Evolutionary conservation across 345 rosid species (phyloP).

Genomic region (Sonneratia caseolaris): DNA sequence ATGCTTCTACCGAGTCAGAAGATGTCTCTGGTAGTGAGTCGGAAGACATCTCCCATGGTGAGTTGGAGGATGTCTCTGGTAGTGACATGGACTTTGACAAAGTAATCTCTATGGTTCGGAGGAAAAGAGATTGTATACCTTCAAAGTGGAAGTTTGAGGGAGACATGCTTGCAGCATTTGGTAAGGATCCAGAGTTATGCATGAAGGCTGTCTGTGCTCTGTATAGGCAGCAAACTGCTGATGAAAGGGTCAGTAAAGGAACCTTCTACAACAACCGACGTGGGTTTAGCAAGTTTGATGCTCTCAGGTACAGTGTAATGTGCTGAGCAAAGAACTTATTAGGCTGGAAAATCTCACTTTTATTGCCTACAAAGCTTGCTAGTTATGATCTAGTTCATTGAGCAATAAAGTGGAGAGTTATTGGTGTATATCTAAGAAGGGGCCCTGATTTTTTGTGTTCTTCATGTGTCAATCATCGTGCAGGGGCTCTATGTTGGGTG

Average conservation of each 20-base stretch:
- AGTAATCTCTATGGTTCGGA: constrained; percentile 32
- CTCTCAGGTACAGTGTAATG: constrained; percentile 34
- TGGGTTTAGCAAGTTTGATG: constrained; percentile 67
- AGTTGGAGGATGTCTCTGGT: constrained; percentile 31
- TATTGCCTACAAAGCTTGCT: background rate
- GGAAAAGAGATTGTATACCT: constrained; percentile 32
- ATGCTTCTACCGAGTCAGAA: constrained; percentile 11
- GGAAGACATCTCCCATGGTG: background rate
- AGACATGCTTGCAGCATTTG: constrained; percentile 66
- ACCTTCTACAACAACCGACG: constrained; percentile 32
- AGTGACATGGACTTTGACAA: constrained; percentile 19
- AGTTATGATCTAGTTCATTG: background rate
- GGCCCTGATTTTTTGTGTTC: background rate
- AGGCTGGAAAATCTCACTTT: background rate
- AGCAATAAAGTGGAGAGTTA: background rate
- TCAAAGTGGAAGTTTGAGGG: constrained; percentile 47
- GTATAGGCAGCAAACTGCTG: constrained; percentile 53
- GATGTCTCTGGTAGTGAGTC: constrained; percentile 12
- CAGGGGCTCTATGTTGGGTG: constrained; percentile 50
- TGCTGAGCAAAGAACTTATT: background rate
- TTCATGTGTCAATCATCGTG: background rate
- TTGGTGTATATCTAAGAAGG: background rate
- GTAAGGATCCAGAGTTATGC: constrained; percentile 56
- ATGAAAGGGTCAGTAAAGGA: constrained; percentile 33
- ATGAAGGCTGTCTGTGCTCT: constrained; percentile 81